Evolutionary conservation across 1,284 basidiomycete species (phyloP), one percentile per base, ranked within the genome.

Genomic region (Macrocystidia cucumis): DNA sequence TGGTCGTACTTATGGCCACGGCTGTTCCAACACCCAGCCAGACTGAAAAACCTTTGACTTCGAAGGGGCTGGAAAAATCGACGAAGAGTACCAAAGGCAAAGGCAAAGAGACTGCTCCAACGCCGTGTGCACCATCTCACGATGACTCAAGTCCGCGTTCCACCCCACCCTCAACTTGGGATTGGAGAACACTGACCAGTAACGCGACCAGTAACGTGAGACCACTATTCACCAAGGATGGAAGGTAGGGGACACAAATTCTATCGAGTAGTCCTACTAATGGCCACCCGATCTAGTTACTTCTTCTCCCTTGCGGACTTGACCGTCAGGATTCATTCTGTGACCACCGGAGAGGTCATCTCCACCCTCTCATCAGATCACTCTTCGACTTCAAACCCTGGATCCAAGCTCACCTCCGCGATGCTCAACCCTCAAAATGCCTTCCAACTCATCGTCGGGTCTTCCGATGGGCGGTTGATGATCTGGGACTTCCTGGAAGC

Each of bases 401-500:
- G 76, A 40, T 59, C 69, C 9, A 70, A 74, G 47, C 73, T 96
- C 48, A 91, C 91, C 4, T 75, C 80, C 21, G 74, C 86, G 32
- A 62, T 83, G 33, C 61, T 98, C 39, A 88, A 82, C 54, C 91
- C 95, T 3, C 72, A 80, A 44, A 97, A 97, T 59, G 69, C 80
- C 11, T 86, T 92, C 42, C 95, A 98, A 56, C 64, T 98, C 39
- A 76, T 97, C 47, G 91, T 91, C 6, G 80, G 80, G 20, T 90
- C 90, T 2, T 56, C 83, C 35, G 87, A 93, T 49, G 95, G 93
- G 8, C 74, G 72, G 17, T 60, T 98, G 45, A 80, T 89, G 55
- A 65, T 95, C 8, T 98, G 95, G 95, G 91, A 98, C 61, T 95
- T 88, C 56, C 65, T 95, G 34, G 92, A 97, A 44, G 92, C 83